These are phyloP conservation scores for Euphorbia celastroides DNA, from an alignment of 441 rosid species.

Conservation along the genomic window DNA sequence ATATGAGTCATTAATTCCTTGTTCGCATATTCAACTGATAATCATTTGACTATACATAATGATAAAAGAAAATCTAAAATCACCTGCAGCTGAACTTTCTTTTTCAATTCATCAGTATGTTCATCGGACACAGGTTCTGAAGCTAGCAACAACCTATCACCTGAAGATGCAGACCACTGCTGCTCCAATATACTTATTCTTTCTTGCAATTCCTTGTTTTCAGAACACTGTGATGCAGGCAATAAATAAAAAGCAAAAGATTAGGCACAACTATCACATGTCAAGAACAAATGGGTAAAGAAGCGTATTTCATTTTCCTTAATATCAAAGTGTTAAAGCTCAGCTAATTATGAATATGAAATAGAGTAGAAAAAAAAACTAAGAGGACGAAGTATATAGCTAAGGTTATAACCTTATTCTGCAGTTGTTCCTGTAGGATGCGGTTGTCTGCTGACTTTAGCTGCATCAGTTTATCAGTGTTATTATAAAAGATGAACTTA, in stretches of 20 bases:
- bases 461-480: slow-evolving; percentile 39
- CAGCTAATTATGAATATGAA: not conserved
- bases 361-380: not conserved
- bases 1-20: no score
- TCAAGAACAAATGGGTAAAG: slow-evolving; percentile 4
- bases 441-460: slow-evolving; percentile 93
- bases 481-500: slow-evolving; percentile 1
- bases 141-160: slow-evolving; percentile 36
- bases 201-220: slow-evolving; percentile 75
- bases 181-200: slow-evolving; percentile 62
- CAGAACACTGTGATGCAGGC: slow-evolving; percentile 50
- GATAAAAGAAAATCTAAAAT: not conserved
- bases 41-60: not conserved
- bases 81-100: slow-evolving; percentile 81
- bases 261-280: not conserved
- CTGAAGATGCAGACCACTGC: slow-evolving; percentile 41
- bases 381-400: slow-evolving; percentile 4
- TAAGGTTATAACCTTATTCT: slow-evolving; percentile 52
- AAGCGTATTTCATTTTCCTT: slow-evolving; percentile 9
- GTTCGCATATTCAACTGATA: not conserved
- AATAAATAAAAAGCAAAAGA: slow-evolving; percentile 9
- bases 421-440: slow-evolving; percentile 90
- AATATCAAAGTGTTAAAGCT: slow-evolving; percentile 6
- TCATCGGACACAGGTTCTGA: slow-evolving; percentile 43
- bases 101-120: slow-evolving; percentile 58